These are phyloP conservation scores for Kodamaea ohmeri DNA, from an alignment of 1,139 yeast species.

Conservation along the genomic window DNA sequence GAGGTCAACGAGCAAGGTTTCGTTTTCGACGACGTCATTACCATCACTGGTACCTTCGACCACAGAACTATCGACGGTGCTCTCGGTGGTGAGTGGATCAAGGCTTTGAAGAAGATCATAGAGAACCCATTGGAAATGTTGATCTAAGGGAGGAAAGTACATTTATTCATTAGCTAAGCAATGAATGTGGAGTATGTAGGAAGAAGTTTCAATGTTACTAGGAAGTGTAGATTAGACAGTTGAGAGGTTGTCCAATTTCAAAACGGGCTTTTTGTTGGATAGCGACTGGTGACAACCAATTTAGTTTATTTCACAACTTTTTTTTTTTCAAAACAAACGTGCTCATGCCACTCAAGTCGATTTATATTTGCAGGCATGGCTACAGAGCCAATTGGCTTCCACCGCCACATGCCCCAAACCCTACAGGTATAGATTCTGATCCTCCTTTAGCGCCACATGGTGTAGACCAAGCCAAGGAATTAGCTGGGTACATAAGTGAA, in stretches of 20 bases:
- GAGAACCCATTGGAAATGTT: constrained; percentile 96
- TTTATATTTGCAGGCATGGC: constrained; percentile 68
- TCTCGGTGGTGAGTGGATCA: constrained; percentile 94
- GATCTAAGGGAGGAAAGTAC: constrained; percentile 43
- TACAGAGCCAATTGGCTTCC: constrained; percentile 82
- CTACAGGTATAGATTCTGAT: constrained; percentile 81
- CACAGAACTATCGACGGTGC: constrained; percentile 98
- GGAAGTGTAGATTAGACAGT: too few relatives aligned
- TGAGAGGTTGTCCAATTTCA: too few relatives aligned
- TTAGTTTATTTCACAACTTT: not conserved
- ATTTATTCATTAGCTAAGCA: constrained; percentile 3
- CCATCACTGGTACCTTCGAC: constrained; percentile 94
- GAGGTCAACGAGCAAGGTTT: constrained; percentile 88
- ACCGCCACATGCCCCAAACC: constrained; percentile 68
- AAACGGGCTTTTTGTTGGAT: too few relatives aligned
- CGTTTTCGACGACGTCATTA: constrained; percentile 86
- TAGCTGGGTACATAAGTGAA: constrained; percentile 50
- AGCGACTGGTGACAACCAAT: not conserved
- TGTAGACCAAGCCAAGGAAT: constrained; percentile 70
- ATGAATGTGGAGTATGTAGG: constrained; percentile 1
- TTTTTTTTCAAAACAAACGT: constrained; percentile 2
- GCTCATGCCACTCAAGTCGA: constrained; percentile 42
- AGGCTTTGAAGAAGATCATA: constrained; percentile 82
- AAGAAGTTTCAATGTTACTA: not conserved
- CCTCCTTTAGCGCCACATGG: constrained; percentile 81